phyloP scores from a whole-genome alignment of 1,284 basidiomycete species.

The Fomitiporia mediterranea region DNA sequence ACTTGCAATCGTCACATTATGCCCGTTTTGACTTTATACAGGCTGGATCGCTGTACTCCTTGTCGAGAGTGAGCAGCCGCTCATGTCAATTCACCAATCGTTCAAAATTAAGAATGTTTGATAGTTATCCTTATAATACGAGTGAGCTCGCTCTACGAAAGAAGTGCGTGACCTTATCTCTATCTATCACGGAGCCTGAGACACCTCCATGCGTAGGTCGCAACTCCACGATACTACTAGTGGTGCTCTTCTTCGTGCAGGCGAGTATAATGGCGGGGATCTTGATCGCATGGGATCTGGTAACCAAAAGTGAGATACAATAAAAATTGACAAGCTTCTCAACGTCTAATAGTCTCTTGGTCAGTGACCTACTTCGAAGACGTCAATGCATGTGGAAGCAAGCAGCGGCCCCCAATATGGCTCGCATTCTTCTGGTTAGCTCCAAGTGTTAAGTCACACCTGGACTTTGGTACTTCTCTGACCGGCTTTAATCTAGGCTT shows the following conservation, averaged over 20 bases:
- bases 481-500: not conserved
- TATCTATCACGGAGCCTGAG: not conserved
- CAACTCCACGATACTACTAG: not conserved
- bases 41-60: conserved; percentile 8
- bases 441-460: not conserved
- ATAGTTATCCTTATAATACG: conserved; percentile 11
- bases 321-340: not conserved
- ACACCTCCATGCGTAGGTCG: not conserved
- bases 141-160: conserved; percentile 7
- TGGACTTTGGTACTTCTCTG: not conserved
- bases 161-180: not conserved
- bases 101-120: too few species aligned
- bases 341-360: not conserved
- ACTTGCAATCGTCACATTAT: not conserved
- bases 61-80: conserved; percentile 7
- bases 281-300: conserved; percentile 3
- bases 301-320: not conserved
- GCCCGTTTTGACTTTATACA: not conserved
- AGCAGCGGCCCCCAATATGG: not conserved
- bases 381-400: conserved; percentile 1
- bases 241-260: conserved; percentile 1
- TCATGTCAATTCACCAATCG: too few species aligned
- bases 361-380: conserved; percentile 3
- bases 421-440: conserved; percentile 6
- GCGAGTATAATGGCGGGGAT: not conserved